Percentiles rank a stretch among this genome's conserved stretches.
Evolutionary conservation across 2,329 filamentous ascomycete genomes (phyloP).

Genomic region (Pseudogymnoascus sp.): DNA sequence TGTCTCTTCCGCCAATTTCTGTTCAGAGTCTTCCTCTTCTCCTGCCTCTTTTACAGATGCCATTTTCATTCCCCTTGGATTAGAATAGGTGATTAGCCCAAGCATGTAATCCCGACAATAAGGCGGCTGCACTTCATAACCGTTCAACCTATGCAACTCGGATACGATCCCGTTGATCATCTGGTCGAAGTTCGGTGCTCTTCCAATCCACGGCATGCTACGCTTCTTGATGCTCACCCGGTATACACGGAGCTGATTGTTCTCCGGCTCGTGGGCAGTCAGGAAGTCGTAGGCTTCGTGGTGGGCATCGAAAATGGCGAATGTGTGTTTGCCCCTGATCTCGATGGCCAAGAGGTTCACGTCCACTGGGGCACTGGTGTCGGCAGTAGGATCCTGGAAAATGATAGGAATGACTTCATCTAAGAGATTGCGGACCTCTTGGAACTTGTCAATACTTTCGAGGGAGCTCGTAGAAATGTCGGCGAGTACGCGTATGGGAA

Average conservation of each 20-base stretch:
- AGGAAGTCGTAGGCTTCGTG: not conserved
- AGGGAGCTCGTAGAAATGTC: not conserved
- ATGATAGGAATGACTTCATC: not conserved
- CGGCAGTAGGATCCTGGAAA: not conserved
- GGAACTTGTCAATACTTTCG: not conserved
- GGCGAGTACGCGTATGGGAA: not conserved
- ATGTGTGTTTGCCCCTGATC: not conserved
- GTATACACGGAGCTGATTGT: not conserved
- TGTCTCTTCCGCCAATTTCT: conserved; percentile 9
- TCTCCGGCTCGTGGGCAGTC: not conserved
- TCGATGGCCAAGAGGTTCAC: not conserved
- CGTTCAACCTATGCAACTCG: not conserved
- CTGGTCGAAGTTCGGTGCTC: not conserved
- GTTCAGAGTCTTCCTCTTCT: conserved; percentile 14
- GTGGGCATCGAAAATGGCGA: not conserved
- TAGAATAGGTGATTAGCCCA: conserved; percentile 10
- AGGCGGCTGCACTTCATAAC: not conserved
- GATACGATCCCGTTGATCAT: not conserved
- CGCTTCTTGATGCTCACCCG: not conserved
- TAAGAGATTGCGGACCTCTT: not conserved
- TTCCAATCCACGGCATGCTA: not conserved
- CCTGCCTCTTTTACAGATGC: not conserved
- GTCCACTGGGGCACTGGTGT: not conserved
- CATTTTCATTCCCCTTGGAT: not conserved
- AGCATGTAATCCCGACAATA: conserved; percentile 8